Evolutionary conservation across 2,329 filamentous ascomycete genomes (phyloP).

Genomic region (Proliferodiscus dingleyae): DNA sequence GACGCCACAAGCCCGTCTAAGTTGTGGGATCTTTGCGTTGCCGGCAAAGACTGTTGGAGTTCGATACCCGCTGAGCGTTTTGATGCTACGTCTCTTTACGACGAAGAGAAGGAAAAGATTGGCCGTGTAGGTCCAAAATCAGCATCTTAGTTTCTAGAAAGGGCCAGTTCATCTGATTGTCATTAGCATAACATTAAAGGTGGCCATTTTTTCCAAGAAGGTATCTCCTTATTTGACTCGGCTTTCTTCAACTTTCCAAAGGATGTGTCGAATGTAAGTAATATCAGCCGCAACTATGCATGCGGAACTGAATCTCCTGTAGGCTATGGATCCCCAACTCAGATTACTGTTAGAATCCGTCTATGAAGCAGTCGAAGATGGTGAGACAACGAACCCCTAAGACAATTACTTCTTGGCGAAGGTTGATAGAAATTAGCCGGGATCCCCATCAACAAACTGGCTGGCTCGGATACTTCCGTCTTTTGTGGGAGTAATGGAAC

Average conservation of each 20-base stretch:
- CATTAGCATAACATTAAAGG: slow-evolving; percentile 2
- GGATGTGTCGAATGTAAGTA: slow-evolving; percentile 25
- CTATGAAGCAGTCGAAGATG: slow-evolving; percentile 13
- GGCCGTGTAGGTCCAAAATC: slow-evolving; percentile 35
- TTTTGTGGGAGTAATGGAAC: slow-evolving; percentile 39
- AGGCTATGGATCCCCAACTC: slow-evolving; percentile 14
- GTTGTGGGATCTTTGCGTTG: slow-evolving; percentile 43
- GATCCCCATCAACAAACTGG: slow-evolving; percentile 7
- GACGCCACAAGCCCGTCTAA: slow-evolving; percentile 36
- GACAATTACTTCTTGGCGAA: too few relatives aligned
- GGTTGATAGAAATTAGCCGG: too few relatives aligned
- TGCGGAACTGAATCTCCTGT: not conserved
- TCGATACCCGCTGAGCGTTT: slow-evolving; percentile 33
- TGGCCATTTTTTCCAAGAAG: slow-evolving; percentile 31
- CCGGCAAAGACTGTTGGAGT: slow-evolving; percentile 44
- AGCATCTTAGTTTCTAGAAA: not conserved
- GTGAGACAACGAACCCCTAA: not conserved
- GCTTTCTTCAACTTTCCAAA: slow-evolving; percentile 36
- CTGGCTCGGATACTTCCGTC: slow-evolving; percentile 29
- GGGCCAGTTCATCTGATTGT: not conserved
- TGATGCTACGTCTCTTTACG: slow-evolving; percentile 47
- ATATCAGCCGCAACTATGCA: not conserved
- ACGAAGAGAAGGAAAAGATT: slow-evolving; percentile 39
- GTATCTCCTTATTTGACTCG: slow-evolving; percentile 34
- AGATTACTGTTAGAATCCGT: slow-evolving; percentile 5